Percentiles rank a stretch among this genome's conserved stretches.
These are phyloP conservation scores for Alectoria sarmentosa DNA, from an alignment of 495 filamentous ascomycete species.

Conservation along the genomic window DNA sequence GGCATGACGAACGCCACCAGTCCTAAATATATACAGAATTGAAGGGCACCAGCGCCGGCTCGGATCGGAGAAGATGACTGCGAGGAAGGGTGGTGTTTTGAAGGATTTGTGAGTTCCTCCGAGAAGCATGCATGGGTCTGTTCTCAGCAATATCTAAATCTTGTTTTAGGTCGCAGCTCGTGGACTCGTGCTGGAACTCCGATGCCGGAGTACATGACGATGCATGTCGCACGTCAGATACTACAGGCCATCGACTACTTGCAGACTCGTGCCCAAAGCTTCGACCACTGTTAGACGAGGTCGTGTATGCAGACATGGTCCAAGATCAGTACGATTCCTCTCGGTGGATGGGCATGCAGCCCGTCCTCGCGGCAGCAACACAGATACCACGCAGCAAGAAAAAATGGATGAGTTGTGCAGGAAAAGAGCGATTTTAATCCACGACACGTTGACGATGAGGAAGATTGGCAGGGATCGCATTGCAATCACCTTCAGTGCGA, in stretches of 20 bases:
- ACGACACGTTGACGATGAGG: not conserved
- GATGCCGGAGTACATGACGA: slow-evolving; percentile 60
- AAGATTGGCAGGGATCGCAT: not conserved
- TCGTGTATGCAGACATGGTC: not conserved
- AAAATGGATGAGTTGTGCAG: not conserved
- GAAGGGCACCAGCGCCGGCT: too few relatives aligned
- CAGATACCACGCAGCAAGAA: not conserved
- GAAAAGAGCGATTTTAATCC: not conserved
- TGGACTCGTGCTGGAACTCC: slow-evolving; percentile 52
- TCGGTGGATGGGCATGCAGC: not conserved
- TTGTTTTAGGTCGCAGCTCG: slow-evolving; percentile 62
- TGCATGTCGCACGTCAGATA: slow-evolving; percentile 67
- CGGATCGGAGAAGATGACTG: too few relatives aligned
- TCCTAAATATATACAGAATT: too few relatives aligned
- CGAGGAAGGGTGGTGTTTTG: too few relatives aligned
- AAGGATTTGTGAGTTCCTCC: too few relatives aligned
- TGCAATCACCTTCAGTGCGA: not conserved
- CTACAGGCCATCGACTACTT: slow-evolving; percentile 80
- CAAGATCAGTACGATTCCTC: not conserved
- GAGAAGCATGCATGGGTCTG: too few relatives aligned
- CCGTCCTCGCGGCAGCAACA: not conserved
- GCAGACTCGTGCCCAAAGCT: slow-evolving; percentile 67
- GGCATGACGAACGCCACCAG: too few relatives aligned
- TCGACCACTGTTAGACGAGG: not conserved
- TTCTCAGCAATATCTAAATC: too few relatives aligned